Conservation (phyloP, 2,329 filamentous ascomycete genomes). For the Zymoseptoria brevis region DNA sequence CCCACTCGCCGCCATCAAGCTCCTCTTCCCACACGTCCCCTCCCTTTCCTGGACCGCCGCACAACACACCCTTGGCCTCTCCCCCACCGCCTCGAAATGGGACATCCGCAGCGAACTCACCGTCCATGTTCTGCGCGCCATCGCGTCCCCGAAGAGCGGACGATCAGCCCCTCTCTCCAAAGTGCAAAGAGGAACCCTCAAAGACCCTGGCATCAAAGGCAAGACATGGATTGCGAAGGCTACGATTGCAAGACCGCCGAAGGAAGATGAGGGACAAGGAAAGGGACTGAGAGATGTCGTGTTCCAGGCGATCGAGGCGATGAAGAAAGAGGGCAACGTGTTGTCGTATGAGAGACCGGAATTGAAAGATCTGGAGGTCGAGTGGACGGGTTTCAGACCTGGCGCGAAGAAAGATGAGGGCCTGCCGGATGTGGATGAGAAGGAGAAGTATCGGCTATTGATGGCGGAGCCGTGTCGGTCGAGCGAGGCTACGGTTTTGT, state of each 20-base stretch:
- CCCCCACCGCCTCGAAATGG: slow-evolving; percentile 65
- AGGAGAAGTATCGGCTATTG: slow-evolving; percentile 56
- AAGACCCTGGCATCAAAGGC: slow-evolving; percentile 64
- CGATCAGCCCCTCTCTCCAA: slow-evolving; percentile 48
- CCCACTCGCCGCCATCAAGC: slow-evolving; percentile 20
- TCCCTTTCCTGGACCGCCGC: slow-evolving; percentile 55
- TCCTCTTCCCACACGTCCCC: slow-evolving; percentile 51
- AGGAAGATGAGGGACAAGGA: slow-evolving; percentile 42
- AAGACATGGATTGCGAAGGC: slow-evolving; percentile 74
- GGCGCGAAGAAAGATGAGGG: slow-evolving; percentile 43
- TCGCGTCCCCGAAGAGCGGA: slow-evolving; percentile 39
- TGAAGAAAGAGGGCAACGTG: slow-evolving; percentile 38
- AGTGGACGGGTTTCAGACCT: slow-evolving; percentile 67
- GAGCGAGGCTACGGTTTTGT: slow-evolving; percentile 58
- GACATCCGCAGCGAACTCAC: slow-evolving; percentile 68
- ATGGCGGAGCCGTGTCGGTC: slow-evolving; percentile 53
- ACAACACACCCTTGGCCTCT: slow-evolving; percentile 58
- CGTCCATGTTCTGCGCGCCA: slow-evolving; percentile 61
- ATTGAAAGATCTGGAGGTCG: slow-evolving; percentile 54
- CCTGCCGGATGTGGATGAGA: slow-evolving; percentile 52
- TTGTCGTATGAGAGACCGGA: slow-evolving; percentile 43
- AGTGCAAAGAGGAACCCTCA: slow-evolving; percentile 55
- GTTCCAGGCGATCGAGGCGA: slow-evolving; percentile 45
- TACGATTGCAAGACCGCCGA: slow-evolving; percentile 49
- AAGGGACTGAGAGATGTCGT: slow-evolving; percentile 48